Evolutionary conservation across 129 eudicot species (phyloP), one percentile per base, ranked within the genome.

Genomic region (Glebionis coronaria): DNA sequence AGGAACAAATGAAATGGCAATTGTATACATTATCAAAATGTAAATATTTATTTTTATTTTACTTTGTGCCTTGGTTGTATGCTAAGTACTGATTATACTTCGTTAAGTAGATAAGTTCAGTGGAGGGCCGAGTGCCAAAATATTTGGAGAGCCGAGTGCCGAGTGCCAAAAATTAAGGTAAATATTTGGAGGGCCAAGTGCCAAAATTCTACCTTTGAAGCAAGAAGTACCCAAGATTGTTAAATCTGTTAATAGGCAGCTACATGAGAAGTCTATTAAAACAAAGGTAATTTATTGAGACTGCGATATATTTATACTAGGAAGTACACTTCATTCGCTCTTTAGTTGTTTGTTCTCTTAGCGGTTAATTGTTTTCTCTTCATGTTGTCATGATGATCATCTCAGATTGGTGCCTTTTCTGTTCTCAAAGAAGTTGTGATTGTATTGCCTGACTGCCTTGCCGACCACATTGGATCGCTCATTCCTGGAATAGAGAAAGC

Each of bases 401-500:
- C 62, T 65, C 82, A 94, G 99, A 92, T 94, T 81, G 99, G 99
- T 23, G 99, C 99, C 25, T 94, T 94, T 74, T 94, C 95, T 2
- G 97, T 94, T 75, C 72, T 94, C 47, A 94, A 84, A 81, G 99
- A 94, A 76, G 97, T 94, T 53, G 99, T 90, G 47, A 80, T 85
- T 52, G 99, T 94, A 69, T 82, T 94, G 84, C 99, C 97, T 70
- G 97, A 94, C 76, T 94, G 99, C 74, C 92, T 94, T 78, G 88
- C 95, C 42, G 99, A 94, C 47, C 97, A 94, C 79, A 89, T 94
- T 81, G 97, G 99, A 65, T 94, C 95, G 12, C 88, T 94, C 40
- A 84, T 91, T 71, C 87, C 97, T 68, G 99, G 99, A 75, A 90
- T 94, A 72, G 97, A 94, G 78, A 94, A 94, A 81, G 99, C 99